Evolutionary conservation across 176 grass and related monocot genomes (phyloP).

Genomic region (Puya raimondii): DNA sequence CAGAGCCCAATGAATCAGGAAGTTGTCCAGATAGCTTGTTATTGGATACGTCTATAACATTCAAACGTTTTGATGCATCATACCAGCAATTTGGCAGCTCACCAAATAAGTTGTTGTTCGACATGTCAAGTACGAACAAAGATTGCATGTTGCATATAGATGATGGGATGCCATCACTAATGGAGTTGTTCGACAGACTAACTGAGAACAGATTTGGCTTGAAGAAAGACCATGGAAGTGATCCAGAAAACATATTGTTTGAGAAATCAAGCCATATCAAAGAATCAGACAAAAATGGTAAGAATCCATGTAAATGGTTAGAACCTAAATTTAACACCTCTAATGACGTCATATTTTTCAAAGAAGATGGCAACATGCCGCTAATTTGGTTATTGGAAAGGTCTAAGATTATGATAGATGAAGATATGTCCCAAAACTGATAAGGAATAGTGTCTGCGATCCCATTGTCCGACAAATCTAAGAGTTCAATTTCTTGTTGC

Average conservation of each 20-base stretch:
- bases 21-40: slow-evolving; percentile 5
- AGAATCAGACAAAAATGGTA: background rate
- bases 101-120: slow-evolving; percentile 12
- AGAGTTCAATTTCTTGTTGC: background rate
- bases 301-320: slow-evolving; percentile 11
- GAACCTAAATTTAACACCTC: background rate
- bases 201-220: background rate
- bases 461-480: slow-evolving; percentile 31
- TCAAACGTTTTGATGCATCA: background rate
- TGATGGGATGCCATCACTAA: slow-evolving; percentile 14
- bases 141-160: background rate
- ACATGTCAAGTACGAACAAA: background rate
- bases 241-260: slow-evolving; percentile 3
- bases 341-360: background rate
- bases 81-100: background rate
- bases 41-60: background rate
- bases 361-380: slow-evolving; percentile 10
- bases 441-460: slow-evolving; percentile 18
- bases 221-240: background rate
- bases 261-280: background rate
- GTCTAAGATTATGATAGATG: background rate
- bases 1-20: background rate
- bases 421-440: slow-evolving; percentile 29
- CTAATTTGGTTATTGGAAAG: slow-evolving; percentile 17
- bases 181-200: slow-evolving; percentile 14